Base-by-base conservation (phyloP, 164 flowering plant species). In the Dillenia suffruticosa region DNA sequence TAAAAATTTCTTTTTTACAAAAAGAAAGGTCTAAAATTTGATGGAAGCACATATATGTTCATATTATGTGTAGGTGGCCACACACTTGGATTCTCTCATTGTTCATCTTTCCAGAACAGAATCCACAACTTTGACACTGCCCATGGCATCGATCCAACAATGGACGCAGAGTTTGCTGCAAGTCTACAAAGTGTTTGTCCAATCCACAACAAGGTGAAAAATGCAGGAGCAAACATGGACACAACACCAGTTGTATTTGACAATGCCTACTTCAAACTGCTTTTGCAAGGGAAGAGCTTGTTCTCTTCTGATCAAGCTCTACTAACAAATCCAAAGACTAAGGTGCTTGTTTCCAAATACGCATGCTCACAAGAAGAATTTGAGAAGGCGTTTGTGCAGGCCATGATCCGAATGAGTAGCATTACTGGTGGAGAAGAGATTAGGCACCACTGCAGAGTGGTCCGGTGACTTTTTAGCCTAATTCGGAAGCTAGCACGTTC, bases 381-480 rank as follows among this genome's bases (percentile, higher is more conserved):
- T 26, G 68, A 65, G 10, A 66, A 71, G 12, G 96, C 89, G 9
- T 92, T 92, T 74, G 88, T 74, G 4, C 64, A 82, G 74, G 84
- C 93, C 59, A 92, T 92, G 95, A 72, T 89, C 75, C 86, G 79
- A 81, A 89, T 92, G 95, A 81, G 98, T 49, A 80, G 87, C 73
- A 67, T 92, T 51, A 70, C 50, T 8, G 90, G 88, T 55, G 81
- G 76, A 14, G 85, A 72, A 65, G 98, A 88, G 68, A 80, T 92
- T 61, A 80, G 98, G 54, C 64, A 69, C 43, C 62, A 86, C 49
- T 92, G 98, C 66, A 77, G 72, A 57, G 71, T 74, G 46, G 86
- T 85, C 51, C 68, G 69, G 24, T 74, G 66, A 68, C 40, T 26
- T 26, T 2, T 26, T 2, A 26, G 5, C 40, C 40, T 26, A 26